Conservation (phyloP, 2,329 filamentous ascomycete genomes). For the Colletotrichum trifolii region DNA sequence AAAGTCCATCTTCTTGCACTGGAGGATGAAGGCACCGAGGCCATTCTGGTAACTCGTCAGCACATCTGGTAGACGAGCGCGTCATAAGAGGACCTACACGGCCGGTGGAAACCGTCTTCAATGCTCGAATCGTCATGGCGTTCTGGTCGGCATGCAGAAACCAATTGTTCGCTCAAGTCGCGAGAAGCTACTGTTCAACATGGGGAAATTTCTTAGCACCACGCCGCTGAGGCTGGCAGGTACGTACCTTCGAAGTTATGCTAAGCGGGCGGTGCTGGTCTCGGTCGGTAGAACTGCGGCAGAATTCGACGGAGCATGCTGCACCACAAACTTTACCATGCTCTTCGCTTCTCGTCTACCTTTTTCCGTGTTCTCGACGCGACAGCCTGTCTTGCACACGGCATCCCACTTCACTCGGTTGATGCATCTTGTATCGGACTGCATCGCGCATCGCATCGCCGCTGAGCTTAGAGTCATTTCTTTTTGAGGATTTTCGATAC, state of each 20-base stretch:
- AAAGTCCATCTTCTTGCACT: conserved; percentile 95
- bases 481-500: not conserved
- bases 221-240: conserved; percentile 16
- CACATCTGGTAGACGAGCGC: no score
- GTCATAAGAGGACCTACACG: conserved; percentile 54
- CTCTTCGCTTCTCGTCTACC: conserved; percentile 29
- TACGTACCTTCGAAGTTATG: conserved; percentile 16
- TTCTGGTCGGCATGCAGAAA: conserved; percentile 26
- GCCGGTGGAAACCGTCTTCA: conserved; percentile 63
- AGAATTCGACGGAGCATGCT: conserved; percentile 12
- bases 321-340: conserved; percentile 33
- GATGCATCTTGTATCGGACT: conserved; percentile 9
- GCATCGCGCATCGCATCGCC: conserved; percentile 4
- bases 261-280: not conserved
- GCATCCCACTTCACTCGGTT: not conserved
- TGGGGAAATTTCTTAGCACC: conserved; percentile 36
- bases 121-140: conserved; percentile 65
- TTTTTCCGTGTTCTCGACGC: conserved; percentile 7
- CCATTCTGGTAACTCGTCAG: conserved; percentile 75
- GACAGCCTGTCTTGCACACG: conserved; percentile 2
- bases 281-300: conserved; percentile 24
- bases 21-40: conserved; percentile 94
- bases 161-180: conserved; percentile 21
- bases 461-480: not conserved
- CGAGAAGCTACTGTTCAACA: conserved; percentile 17